Percentiles rank a stretch among this genome's conserved stretches.
These are phyloP conservation scores for Didymella exigua DNA, from an alignment of 2,329 filamentous ascomycete genomes.

Conservation along the genomic window DNA sequence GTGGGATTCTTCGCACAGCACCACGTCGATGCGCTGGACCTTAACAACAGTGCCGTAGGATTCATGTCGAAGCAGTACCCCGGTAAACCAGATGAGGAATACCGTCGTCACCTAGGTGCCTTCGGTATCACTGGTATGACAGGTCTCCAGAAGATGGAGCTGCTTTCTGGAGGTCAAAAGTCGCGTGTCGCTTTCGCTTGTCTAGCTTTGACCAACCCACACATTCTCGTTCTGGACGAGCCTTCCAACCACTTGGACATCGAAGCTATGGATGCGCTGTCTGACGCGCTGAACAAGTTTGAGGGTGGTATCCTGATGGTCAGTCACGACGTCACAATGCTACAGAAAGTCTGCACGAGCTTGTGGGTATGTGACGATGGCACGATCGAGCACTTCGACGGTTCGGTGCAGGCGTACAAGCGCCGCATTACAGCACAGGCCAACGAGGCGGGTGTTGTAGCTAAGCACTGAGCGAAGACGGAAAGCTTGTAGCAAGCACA, in stretches of 20 bases:
- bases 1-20: slow-evolving; percentile 98
- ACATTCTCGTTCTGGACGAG: slow-evolving; percentile 97
- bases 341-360: slow-evolving; percentile 92
- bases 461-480: slow-evolving; percentile 49
- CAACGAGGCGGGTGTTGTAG: slow-evolving; percentile 83
- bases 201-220: slow-evolving; percentile 87
- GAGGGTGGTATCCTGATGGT: slow-evolving; percentile 98
- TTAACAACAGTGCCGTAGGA: slow-evolving; percentile 85
- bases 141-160: slow-evolving; percentile 91
- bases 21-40: slow-evolving; percentile 93
- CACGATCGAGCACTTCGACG: slow-evolving; percentile 93
- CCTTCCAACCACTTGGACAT: slow-evolving; percentile 99
- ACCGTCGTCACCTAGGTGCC: slow-evolving; percentile 90
- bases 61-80: slow-evolving; percentile 96
- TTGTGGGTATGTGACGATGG: slow-evolving; percentile 97
- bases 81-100: slow-evolving; percentile 93
- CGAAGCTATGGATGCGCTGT: slow-evolving; percentile 96
- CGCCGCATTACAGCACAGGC: slow-evolving; percentile 92
- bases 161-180: slow-evolving; percentile 96
- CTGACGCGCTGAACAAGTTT: slow-evolving; percentile 81
- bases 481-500: background rate
- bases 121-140: slow-evolving; percentile 89
- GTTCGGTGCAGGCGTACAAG: slow-evolving; percentile 96
- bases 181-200: slow-evolving; percentile 99
- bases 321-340: slow-evolving; percentile 97